Conservation (phyloP, 805 yeast species). For the Teunomyces atbi region DNA sequence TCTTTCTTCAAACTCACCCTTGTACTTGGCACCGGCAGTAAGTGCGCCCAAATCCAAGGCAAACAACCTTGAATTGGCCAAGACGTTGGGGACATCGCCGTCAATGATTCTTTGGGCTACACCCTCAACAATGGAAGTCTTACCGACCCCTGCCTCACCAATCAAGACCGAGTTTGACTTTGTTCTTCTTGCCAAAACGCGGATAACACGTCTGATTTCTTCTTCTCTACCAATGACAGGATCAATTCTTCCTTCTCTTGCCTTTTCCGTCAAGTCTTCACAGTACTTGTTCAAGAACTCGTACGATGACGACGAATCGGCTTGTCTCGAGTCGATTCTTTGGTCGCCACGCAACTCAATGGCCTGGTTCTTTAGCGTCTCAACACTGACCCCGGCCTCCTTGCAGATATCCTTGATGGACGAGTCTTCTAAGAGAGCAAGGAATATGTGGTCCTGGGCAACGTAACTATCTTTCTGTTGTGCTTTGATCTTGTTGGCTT, state of each 20-base stretch:
- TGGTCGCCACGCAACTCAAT: slow-evolving; percentile 83
- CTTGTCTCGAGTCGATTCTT: slow-evolving; percentile 88
- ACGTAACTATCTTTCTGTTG: slow-evolving; percentile 89
- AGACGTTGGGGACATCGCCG: slow-evolving; percentile 88
- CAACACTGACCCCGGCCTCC: slow-evolving; percentile 65
- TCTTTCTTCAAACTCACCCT: slow-evolving; percentile 98
- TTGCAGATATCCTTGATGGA: slow-evolving; percentile 69
- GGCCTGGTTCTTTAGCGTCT: slow-evolving; percentile 74
- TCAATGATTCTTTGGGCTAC: slow-evolving; percentile 97
- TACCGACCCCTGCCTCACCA: slow-evolving; percentile 99
- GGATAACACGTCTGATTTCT: slow-evolving; percentile 91
- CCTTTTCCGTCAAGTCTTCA: slow-evolving; percentile 88
- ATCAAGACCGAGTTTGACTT: slow-evolving; percentile 95
- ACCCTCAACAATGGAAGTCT: slow-evolving; percentile 97
- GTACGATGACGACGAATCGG: slow-evolving; percentile 81
- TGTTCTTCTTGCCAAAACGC: slow-evolving; percentile 95
- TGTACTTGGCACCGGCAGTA: slow-evolving; percentile 98
- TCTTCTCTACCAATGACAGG: slow-evolving; percentile 99
- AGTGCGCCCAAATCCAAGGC: slow-evolving; percentile 93
- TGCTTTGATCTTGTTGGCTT: slow-evolving; percentile 73
- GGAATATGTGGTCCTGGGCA: slow-evolving; percentile 90
- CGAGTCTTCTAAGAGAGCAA: slow-evolving; percentile 80
- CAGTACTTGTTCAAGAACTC: slow-evolving; percentile 91
- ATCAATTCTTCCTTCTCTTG: slow-evolving; percentile 91
- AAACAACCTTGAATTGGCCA: slow-evolving; percentile 76